These are phyloP conservation scores for Aegilops umbellulata DNA, from an alignment of 176 grass and related monocot species.

Conservation along the genomic window DNA sequence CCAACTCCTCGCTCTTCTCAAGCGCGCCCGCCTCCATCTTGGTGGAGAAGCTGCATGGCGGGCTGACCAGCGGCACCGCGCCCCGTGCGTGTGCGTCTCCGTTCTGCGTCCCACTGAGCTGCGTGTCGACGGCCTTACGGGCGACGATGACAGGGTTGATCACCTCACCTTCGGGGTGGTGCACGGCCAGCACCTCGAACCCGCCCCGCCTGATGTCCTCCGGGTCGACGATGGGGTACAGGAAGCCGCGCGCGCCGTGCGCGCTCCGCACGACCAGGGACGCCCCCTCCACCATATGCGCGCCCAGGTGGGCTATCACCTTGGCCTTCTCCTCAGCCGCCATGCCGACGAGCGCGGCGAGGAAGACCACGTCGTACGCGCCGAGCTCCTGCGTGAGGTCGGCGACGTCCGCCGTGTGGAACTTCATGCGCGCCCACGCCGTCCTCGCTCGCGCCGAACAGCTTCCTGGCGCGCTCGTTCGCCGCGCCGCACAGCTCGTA, in stretches of 20 bases:
- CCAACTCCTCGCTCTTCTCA: background rate
- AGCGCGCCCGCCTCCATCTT: background rate
- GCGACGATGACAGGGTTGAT: background rate
- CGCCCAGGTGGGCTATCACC: background rate
- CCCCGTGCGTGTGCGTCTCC: background rate
- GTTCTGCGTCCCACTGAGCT: background rate
- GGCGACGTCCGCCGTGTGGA: background rate
- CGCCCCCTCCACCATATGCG: background rate
- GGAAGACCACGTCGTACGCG: background rate
- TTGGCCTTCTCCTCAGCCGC: background rate
- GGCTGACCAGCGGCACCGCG: background rate
- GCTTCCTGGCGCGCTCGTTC: conserved; percentile 48
- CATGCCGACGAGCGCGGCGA: background rate
- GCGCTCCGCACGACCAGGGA: background rate
- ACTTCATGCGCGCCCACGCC: background rate
- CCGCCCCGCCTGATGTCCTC: background rate
- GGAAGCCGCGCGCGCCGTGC: background rate
- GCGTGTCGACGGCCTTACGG: background rate
- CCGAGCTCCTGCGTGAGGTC: background rate
- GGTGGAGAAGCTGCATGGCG: background rate
- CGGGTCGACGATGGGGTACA: background rate
- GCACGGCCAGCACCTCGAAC: background rate
- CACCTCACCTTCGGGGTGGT: background rate
- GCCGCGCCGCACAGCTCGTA: conserved; percentile 45
- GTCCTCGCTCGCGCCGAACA: background rate